Evolutionary conservation across 139 green algal species (phyloP).

Genomic region (Volvox africanus): DNA sequence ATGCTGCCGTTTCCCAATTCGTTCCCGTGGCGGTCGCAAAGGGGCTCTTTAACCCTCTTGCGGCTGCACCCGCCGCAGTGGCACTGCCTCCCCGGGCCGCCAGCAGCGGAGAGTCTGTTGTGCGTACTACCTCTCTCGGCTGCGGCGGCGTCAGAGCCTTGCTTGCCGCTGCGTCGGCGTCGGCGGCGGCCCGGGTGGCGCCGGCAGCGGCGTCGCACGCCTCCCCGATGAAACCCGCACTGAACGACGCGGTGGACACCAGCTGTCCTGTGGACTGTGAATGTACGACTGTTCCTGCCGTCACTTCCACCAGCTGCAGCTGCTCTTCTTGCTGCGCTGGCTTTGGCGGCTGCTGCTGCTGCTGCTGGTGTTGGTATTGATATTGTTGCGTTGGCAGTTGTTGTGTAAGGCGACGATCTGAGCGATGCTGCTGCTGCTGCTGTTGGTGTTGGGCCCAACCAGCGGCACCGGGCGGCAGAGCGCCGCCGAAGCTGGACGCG

Average conservation of each 20-base stretch:
- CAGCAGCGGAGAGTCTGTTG: not conserved
- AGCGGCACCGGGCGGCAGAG: not conserved
- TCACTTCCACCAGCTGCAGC: not conserved
- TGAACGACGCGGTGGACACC: not conserved
- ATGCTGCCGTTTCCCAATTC: no score
- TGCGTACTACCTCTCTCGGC: no score
- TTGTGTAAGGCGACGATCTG: not conserved
- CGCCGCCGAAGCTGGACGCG: slow-evolving; percentile 2
- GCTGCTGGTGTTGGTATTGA: not conserved
- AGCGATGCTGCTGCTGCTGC: not conserved
- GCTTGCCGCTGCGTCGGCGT: not conserved
- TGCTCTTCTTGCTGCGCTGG: not conserved
- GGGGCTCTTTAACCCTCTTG: no score
- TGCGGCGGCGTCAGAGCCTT: not conserved
- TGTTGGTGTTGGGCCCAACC: not conserved
- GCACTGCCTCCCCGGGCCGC: not conserved
- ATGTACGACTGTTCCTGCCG: not conserved
- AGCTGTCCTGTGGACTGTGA: not conserved
- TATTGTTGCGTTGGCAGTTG: not conserved
- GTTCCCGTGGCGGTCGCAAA: no score
- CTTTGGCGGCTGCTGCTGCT: not conserved
- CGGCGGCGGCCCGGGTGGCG: not conserved
- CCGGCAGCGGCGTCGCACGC: not conserved
- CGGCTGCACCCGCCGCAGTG: not conserved
- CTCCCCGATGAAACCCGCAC: not conserved